Evolutionary conservation across 1,284 basidiomycete species (phyloP), one percentile per base, ranked within the genome.

Genomic region (Papiliotrema fonsecae): DNA sequence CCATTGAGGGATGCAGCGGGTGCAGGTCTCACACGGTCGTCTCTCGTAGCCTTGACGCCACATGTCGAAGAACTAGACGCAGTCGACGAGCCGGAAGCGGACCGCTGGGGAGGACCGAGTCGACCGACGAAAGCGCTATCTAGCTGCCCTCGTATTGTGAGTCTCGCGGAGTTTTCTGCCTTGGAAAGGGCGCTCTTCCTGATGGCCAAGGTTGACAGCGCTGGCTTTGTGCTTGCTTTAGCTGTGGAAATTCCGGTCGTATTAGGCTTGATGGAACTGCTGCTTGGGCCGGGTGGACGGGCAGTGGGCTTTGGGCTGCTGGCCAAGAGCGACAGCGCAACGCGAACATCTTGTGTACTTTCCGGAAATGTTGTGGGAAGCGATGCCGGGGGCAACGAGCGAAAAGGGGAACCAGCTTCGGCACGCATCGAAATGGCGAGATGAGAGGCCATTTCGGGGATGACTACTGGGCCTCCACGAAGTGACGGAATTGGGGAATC

Each of bases 401-500:
- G 50, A 32, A 52, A 61, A 3, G 64, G 61, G 6, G 61, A 60
- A 14, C 46, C 51, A 4, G 36, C 41, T 18, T 60, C 60, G 11
- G 61, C 57, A 2, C 57, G 49, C 27, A 65, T 61, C 1, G 54
- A 51, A 13, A 28, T 35, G 16, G 55, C 51, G 28, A 52, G 46
- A 36, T 61, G 56, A 16, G 44, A 42, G 7, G 46, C 27, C 6
- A 63, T 41, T 6, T 39, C 37, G 0, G 69, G 69, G 19, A 70
- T 64, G 41, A 67, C 52, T 18, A 67, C 64, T 4, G 61, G 62
- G 2, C 63, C 68, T 16, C 54, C 62, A 16, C 69, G 57, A 13
- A 54, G 58, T 2, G 64, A 24, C 0, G 66, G 65, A 3, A 68
- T 35, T 10, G 66, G 64, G 3, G 67, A 70, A 37, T 66, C 60